phyloP scores from a whole-genome alignment of 139 green algal species.

The Ulvella scutata region DNA sequence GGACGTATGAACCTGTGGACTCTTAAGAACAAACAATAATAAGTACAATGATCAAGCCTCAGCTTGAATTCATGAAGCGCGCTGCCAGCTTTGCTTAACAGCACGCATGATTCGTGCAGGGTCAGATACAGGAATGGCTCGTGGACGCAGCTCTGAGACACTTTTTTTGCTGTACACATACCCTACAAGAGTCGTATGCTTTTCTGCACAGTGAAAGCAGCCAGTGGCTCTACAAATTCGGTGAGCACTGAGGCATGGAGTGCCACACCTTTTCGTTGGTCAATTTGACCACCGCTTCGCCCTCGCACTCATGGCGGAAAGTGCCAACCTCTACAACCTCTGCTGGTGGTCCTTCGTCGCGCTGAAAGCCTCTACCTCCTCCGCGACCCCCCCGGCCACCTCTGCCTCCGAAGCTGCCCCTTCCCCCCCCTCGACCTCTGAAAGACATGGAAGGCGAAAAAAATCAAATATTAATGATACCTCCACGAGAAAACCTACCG shows the following conservation, averaged over 20 bases:
- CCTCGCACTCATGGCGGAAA: constrained; percentile 92
- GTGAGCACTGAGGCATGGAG: not conserved
- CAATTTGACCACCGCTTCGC: constrained; percentile 91
- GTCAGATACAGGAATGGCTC: not conserved
- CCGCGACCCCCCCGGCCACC: constrained; percentile 13
- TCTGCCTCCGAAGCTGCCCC: constrained; percentile 9
- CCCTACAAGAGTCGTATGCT: not conserved
- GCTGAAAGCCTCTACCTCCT: constrained; percentile 5
- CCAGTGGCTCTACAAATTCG: constrained; percentile 4
- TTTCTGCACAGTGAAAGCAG: not conserved
- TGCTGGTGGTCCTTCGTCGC: constrained; percentile 31
- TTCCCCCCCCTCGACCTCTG: constrained; percentile 11
- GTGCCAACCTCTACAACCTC: constrained; percentile 69
- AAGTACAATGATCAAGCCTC: not conserved
- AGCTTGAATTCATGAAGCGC: not conserved
- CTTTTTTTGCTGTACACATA: not conserved
- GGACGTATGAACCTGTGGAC: not conserved
- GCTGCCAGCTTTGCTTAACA: not conserved
- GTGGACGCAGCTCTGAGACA: not conserved
- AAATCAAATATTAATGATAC: no score
- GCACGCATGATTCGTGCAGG: not conserved
- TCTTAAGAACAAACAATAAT: not conserved
- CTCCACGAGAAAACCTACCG: no score
- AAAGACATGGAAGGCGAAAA: not conserved
- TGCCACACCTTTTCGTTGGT: constrained; percentile 79